Conservation (phyloP, 202 grass and related monocot genomes). For the Schoenoplectus triqueter region DNA sequence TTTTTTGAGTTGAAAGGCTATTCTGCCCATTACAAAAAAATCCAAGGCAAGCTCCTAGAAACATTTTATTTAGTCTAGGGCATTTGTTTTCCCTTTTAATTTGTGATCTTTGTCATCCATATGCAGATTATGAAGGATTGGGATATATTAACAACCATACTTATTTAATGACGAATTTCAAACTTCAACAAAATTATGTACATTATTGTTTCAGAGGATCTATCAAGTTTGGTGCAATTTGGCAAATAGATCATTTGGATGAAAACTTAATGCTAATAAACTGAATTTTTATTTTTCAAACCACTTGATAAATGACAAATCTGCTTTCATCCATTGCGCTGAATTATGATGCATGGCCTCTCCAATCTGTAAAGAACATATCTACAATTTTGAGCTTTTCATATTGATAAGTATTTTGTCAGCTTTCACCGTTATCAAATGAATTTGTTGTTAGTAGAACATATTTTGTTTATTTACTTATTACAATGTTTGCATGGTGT, state of each 20-base stretch:
- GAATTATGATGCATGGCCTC: not conserved
- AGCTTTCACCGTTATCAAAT: not conserved
- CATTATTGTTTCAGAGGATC: not conserved
- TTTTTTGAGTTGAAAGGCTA: not conserved
- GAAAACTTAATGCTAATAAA: not conserved
- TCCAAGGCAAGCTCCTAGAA: not conserved
- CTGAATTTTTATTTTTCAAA: not conserved
- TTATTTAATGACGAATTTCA: not conserved
- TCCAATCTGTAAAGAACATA: not conserved
- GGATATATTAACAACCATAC: not conserved
- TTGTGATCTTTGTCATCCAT: constrained; percentile 17
- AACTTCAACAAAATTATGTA: constrained; percentile 3
- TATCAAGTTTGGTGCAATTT: constrained; percentile 7
- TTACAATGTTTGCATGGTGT: constrained; percentile 35
- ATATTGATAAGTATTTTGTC: not conserved
- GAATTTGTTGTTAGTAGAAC: not conserved
- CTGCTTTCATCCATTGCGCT: not conserved
- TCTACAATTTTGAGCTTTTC: not conserved
- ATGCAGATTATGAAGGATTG: not conserved
- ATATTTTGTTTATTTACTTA: not conserved
- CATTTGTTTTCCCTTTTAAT: not conserved
- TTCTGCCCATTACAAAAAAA: not conserved
- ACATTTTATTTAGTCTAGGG: not conserved
- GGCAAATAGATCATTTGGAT: not conserved
- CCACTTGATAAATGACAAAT: not conserved